phyloP scores from a whole-genome alignment of 768 basidiomycete genomes.

The Russula griseocarnosa region DNA sequence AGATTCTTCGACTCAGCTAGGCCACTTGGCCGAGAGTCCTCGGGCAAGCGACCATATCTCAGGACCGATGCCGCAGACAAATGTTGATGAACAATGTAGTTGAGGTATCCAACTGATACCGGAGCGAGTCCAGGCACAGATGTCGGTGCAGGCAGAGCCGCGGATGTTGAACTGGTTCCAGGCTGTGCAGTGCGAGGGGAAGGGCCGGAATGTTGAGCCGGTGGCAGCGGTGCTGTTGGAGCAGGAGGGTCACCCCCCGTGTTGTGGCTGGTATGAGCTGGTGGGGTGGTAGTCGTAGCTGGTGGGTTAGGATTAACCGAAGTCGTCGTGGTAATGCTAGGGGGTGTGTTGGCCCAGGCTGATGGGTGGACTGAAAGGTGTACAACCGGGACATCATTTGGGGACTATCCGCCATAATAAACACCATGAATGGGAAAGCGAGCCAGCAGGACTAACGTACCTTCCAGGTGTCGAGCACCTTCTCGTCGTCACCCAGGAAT shows the following conservation, averaged over 20 bases:
- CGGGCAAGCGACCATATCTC: constrained; percentile 31
- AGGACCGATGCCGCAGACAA: constrained; percentile 11
- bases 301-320: constrained; percentile 22
- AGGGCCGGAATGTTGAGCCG: neutral
- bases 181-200: constrained; percentile 7
- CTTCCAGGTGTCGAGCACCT: constrained; percentile 66
- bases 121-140: constrained; percentile 21
- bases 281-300: constrained; percentile 9
- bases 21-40: constrained; percentile 29
- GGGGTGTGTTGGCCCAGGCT: constrained; percentile 62
- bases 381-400: constrained; percentile 55
- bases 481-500: constrained; percentile 59
- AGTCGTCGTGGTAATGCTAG: constrained; percentile 32
- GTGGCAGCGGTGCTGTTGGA: neutral
- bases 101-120: constrained; percentile 23
- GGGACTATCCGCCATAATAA: constrained; percentile 38
- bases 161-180: neutral
- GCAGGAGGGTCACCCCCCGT: neutral
- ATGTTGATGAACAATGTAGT: constrained; percentile 21
- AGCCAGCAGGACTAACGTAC: constrained; percentile 38
- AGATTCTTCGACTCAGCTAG: constrained; percentile 23
- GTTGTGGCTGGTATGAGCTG: neutral
- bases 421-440: neutral
- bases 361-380: constrained; percentile 80
- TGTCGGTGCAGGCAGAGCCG: constrained; percentile 8